These are phyloP conservation scores for Nitzschia sp. DNA, from an alignment of 108 stramenopile genomes.

Conservation along the genomic window DNA sequence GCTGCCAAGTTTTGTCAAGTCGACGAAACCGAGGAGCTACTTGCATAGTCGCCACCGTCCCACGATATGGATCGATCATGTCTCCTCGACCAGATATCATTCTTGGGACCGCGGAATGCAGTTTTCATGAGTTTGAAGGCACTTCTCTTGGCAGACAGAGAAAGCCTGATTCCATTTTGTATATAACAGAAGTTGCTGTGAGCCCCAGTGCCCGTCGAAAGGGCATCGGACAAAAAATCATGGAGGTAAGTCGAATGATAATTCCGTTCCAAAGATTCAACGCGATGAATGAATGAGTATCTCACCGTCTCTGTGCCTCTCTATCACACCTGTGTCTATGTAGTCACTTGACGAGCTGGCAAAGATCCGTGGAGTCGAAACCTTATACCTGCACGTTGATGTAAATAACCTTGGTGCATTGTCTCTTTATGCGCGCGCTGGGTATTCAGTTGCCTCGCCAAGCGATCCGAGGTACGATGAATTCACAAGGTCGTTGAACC, in stretches of 20 bases:
- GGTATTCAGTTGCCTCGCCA: slow-evolving; percentile 49
- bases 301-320: not conserved
- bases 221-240: slow-evolving; percentile 61
- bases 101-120: slow-evolving; percentile 80
- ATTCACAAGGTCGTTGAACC: slow-evolving; percentile 76
- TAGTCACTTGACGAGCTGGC: slow-evolving; percentile 70
- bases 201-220: slow-evolving; percentile 51
- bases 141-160: slow-evolving; percentile 63
- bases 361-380: slow-evolving; percentile 59
- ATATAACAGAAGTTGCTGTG: slow-evolving; percentile 87
- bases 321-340: slow-evolving; percentile 19
- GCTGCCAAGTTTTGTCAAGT: slow-evolving; percentile 57
- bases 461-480: slow-evolving; percentile 62
- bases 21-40: slow-evolving; percentile 69
- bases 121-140: slow-evolving; percentile 77
- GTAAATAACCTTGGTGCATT: slow-evolving; percentile 67
- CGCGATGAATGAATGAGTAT: not conserved
- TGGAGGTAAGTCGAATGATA: slow-evolving; percentile 39
- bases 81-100: slow-evolving; percentile 27
- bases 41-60: slow-evolving; percentile 68
- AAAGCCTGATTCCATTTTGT: slow-evolving; percentile 59
- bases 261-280: not conserved
- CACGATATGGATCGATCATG: not conserved
- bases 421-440: slow-evolving; percentile 63
- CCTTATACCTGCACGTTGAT: slow-evolving; percentile 84